These are phyloP conservation scores for Didymella sp. DNA, from an alignment of 2,329 filamentous ascomycete species.

Conservation along the genomic window DNA sequence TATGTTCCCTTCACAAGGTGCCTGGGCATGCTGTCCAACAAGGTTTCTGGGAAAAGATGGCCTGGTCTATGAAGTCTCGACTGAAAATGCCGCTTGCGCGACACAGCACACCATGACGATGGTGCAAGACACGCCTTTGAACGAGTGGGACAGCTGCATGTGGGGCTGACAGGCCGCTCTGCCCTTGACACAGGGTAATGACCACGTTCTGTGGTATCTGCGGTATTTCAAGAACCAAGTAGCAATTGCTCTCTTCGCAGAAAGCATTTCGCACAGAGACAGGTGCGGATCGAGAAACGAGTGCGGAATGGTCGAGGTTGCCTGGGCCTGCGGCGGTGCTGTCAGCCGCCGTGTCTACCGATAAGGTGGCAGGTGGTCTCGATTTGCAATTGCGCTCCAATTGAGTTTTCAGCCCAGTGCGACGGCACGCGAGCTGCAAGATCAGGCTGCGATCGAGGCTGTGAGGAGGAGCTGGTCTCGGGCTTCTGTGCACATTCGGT, in stretches of 20 bases:
- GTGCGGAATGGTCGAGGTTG: background rate
- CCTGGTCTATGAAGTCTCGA: no score
- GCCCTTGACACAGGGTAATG: slow-evolving; percentile 8
- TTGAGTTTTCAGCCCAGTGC: slow-evolving; percentile 18
- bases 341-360: slow-evolving; percentile 15
- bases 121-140: slow-evolving; percentile 12
- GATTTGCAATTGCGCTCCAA: slow-evolving; percentile 6
- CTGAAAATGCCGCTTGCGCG: background rate
- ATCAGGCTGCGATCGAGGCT: slow-evolving; percentile 11
- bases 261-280: background rate
- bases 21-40: no score
- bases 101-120: slow-evolving; percentile 11
- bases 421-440: slow-evolving; percentile 34
- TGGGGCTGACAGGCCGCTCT: slow-evolving; percentile 10
- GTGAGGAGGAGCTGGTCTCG: background rate
- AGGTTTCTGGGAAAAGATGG: no score
- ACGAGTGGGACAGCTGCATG: slow-evolving; percentile 17
- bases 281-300: background rate
- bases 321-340: slow-evolving; percentile 12
- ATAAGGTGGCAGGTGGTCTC: slow-evolving; percentile 5
- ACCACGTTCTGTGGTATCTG: slow-evolving; percentile 7
- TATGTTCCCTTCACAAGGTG: no score
- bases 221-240: background rate
- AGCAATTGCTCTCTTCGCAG: background rate
- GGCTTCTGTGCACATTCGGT: background rate